Evolutionary conservation across 2,329 filamentous ascomycete species (phyloP).

Genomic region (Coniochaeta sp.): DNA sequence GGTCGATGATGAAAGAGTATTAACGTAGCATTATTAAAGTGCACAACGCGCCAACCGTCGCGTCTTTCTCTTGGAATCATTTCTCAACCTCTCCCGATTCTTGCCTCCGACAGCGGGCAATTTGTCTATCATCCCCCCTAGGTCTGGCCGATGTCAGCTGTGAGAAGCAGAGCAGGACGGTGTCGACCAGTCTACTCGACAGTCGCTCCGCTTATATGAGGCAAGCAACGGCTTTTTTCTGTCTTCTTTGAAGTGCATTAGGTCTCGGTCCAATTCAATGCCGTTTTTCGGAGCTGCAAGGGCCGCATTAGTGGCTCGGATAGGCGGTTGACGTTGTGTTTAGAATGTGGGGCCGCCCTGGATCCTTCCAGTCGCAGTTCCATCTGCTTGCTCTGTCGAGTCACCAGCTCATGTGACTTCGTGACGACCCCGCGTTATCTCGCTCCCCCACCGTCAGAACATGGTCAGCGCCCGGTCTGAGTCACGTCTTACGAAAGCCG

Average conservation of each 20-base stretch:
- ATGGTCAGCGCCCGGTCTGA: neutral
- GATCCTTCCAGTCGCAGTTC: neutral
- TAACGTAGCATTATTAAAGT: no score
- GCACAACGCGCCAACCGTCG: no score
- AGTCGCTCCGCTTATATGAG: neutral
- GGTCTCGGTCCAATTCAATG: neutral
- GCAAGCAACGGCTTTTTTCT: neutral
- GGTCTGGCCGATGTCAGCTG: no score
- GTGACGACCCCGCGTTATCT: neutral
- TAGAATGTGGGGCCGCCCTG: neutral
- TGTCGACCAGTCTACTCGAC: no score
- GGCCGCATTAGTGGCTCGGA: neutral
- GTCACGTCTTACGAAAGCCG: neutral
- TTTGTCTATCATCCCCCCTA: no score
- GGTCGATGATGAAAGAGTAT: no score
- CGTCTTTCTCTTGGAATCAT: no score
- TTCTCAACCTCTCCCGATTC: no score
- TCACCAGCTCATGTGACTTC: constrained; percentile 1
- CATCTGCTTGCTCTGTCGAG: neutral
- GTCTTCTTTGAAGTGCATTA: neutral
- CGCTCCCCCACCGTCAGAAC: neutral
- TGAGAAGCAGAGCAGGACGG: no score
- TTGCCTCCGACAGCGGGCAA: no score
- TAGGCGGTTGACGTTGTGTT: neutral
- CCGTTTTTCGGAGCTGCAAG: neutral